Base-by-base conservation (phyloP, 2,329 filamentous ascomycete species). In the Didymella segeticola region DNA sequence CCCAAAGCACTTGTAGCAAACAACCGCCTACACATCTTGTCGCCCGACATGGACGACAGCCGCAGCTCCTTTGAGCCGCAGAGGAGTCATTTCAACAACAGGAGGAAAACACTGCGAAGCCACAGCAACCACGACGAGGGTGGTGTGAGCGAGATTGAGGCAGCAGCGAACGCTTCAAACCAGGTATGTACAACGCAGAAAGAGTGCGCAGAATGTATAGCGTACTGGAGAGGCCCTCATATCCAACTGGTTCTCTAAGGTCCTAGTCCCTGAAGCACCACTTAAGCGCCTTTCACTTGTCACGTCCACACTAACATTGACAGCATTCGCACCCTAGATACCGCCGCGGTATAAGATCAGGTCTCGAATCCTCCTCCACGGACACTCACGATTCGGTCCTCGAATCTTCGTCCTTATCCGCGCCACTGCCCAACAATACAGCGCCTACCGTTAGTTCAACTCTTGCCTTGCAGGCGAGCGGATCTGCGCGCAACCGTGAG, bases 101-200 rank as follows among this genome's bases (percentile, higher is more conserved):
- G 37, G 30, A 27, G 39, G 20, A 47, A 39, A 26, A 41, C 26
- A 20, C 19, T 54, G 41, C 48, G 46, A 33, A 52, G 47, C 7
- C 49, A 45, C 23, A 52, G 43, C 10, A 43, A 56, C 31, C 42
- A 15, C 17, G 41, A 34, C n/a, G 56, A 53, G n/a, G 43, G 36
- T 25, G 45, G 41, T 22, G 19, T 17, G 20, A 38, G 53, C 38
- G 42, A 56, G 17, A 22, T 15, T 15, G 61, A 61, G 33, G 23
- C 45, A 50, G 51, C 48, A 57, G 51, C 50, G 57, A 53, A 50
- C 46, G 31, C 47, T 29, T 17, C 33, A 22, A 29, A 27, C 25
- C 45, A 47, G 47, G 61, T 61, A 60, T 17, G 51, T 43, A 37
- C 25, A 11, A 30, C 29, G 12, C 22, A 46, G 20, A 8, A 10